Evolutionary conservation across 1,284 basidiomycete species (phyloP), one percentile per base, ranked within the genome.

Genomic region (Tilletia caries): DNA sequence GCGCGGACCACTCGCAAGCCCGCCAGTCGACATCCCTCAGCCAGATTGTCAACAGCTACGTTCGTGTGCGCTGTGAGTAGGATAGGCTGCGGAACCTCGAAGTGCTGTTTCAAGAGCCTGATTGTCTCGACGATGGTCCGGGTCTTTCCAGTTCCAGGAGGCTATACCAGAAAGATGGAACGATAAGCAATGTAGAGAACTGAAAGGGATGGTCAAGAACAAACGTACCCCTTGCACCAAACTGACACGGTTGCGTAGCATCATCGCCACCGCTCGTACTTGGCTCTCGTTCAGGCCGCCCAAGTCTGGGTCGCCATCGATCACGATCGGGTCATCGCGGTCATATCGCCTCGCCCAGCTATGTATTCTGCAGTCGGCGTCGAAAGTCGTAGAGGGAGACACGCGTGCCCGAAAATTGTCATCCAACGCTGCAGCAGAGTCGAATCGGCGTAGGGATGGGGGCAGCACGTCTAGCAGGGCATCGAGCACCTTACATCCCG

Each of bases 141-240:
- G 1, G 93, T 95, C 84, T 97, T 97, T 62, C 94, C 93, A 0
- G 94, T 97, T n/a, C 94, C 94, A 5, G 94, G 94, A 27, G 94
- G 94, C 90, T 92, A 74, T 18, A 12, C 18, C 69, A 68, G 67
- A 18, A 27, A 25, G 23, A 58, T 58, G n/a, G n/a, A 41, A 6
- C 15, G 2, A 41, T 41, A 6, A 41, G 37, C n/a, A 25, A 13
- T 18, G 41, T 5, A n/a, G 29, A 34, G 23, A 66, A 66, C 29
- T 44, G 23, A 46, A 65, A 23, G 8, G 8, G 10, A 25, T 1
- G 20, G 10, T 6, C 20, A 25, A 50, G 23, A 20, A 1, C 20
- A 18, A 1, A 85, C 89, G 80, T 82, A 92, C 92, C 18, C 94
- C 94, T 85, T 96, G 94, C 25, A 96, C 88, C 27, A 96, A 86